phyloP scores from a whole-genome alignment of 1,139 yeast genomes.

The Pichia sp. region DNA sequence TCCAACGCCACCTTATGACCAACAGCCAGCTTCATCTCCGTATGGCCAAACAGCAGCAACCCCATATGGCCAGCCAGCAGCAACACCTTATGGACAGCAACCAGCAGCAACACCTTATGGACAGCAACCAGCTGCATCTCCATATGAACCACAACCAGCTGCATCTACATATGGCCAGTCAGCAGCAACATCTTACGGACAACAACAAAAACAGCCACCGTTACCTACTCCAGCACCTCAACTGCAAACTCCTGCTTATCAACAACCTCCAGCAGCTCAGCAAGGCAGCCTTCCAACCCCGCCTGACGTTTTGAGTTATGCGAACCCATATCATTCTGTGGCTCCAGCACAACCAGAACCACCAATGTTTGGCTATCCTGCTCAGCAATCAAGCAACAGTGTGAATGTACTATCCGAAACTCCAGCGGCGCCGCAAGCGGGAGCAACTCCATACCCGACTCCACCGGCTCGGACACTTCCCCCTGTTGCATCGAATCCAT shows the following conservation, averaged over 20 bases:
- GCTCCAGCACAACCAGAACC: background rate
- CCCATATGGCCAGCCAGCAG: background rate
- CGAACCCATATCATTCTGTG: constrained; percentile 10
- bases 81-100: background rate
- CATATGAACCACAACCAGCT: background rate
- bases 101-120: constrained; percentile 9
- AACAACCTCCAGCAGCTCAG: constrained; percentile 4
- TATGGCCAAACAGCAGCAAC: background rate
- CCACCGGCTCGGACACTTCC: constrained; percentile 2
- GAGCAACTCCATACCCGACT: background rate
- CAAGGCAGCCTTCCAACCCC: constrained; percentile 1
- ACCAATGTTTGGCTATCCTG: background rate
- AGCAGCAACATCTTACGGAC: background rate
- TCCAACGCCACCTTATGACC: constrained; percentile 9
- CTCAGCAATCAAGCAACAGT: background rate
- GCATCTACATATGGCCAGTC: background rate
- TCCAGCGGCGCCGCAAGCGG: background rate
- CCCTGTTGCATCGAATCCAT: background rate
- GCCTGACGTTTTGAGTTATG: background rate
- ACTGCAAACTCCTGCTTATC: background rate
- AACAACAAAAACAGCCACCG: constrained; percentile 1
- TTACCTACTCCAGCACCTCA: background rate
- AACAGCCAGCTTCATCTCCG: constrained; percentile 1
- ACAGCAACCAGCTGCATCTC: constrained; percentile 1
- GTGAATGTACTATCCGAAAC: background rate